These are phyloP conservation scores for Iberis pinnata DNA, from an alignment of 345 rosid species.

Conservation along the genomic window DNA sequence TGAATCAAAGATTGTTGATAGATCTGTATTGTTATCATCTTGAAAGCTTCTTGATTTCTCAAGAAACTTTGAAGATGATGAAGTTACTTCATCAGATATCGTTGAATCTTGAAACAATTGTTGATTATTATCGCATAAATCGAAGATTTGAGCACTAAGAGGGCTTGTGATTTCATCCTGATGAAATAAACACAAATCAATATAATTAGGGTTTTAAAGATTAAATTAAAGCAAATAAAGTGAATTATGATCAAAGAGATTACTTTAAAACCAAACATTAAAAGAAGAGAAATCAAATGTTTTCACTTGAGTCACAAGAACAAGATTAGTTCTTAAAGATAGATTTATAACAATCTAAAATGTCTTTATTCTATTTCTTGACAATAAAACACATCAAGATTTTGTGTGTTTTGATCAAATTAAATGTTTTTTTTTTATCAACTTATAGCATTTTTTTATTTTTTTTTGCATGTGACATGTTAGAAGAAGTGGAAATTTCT, in stretches of 20 bases:
- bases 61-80: conserved; percentile 40
- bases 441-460: conserved; percentile 21
- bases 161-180: conserved; percentile 86
- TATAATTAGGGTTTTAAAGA: neutral
- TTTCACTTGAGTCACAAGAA: conserved; percentile 24
- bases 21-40: conserved; percentile 32
- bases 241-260: conserved; percentile 9
- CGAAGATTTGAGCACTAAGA: conserved; percentile 53
- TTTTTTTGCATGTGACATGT: conserved; percentile 22
- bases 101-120: conserved; percentile 52
- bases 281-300: conserved; percentile 15
- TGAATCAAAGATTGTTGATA: conserved; percentile 49
- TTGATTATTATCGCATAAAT: conserved; percentile 57
- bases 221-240: neutral
- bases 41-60: conserved; percentile 39
- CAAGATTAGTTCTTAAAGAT: neutral
- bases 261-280: conserved; percentile 29
- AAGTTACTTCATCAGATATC: conserved; percentile 56
- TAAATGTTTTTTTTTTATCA: conserved; percentile 2
- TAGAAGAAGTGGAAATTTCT: conserved; percentile 26
- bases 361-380: neutral
- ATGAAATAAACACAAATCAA: conserved; percentile 3
- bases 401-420: conserved; percentile 18
- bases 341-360: neutral
- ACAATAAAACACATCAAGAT: conserved; percentile 22